phyloP scores from a whole-genome alignment of 331 rosid species.

The Cydonia oblonga region DNA sequence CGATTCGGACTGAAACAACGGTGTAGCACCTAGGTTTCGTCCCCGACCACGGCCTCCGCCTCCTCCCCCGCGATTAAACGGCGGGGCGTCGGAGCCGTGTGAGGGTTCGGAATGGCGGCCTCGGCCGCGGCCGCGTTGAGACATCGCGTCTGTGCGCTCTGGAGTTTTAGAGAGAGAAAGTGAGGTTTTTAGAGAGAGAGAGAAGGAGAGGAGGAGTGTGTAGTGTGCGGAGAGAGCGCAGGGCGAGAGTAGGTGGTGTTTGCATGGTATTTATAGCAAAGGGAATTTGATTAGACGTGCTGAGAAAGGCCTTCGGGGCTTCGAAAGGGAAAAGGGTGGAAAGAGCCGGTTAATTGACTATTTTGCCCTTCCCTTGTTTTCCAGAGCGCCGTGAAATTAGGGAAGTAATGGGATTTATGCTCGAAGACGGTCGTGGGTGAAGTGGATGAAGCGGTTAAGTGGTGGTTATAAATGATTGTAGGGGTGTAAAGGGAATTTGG shows the following conservation, averaged over 20 bases:
- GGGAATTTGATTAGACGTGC: neutral
- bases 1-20: neutral
- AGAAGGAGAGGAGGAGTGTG: neutral
- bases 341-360: neutral
- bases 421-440: neutral
- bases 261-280: neutral
- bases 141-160: neutral
- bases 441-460: neutral
- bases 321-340: neutral
- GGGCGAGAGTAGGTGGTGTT: too few species aligned
- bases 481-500: neutral
- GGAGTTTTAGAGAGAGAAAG: neutral
- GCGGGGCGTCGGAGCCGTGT: neutral
- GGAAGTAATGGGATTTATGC: neutral
- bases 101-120: neutral
- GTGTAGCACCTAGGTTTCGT: neutral
- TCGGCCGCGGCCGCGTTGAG: neutral
- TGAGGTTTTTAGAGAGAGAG: too few species aligned
- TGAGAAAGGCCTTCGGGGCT: neutral
- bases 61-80: neutral
- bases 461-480: neutral
- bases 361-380: neutral
- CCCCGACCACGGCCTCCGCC: neutral
- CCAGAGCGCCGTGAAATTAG: neutral
- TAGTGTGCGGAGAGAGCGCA: neutral